Evolutionary conservation across 495 filamentous ascomycete genomes (phyloP).

Genomic region (Durotheca rogersii): DNA sequence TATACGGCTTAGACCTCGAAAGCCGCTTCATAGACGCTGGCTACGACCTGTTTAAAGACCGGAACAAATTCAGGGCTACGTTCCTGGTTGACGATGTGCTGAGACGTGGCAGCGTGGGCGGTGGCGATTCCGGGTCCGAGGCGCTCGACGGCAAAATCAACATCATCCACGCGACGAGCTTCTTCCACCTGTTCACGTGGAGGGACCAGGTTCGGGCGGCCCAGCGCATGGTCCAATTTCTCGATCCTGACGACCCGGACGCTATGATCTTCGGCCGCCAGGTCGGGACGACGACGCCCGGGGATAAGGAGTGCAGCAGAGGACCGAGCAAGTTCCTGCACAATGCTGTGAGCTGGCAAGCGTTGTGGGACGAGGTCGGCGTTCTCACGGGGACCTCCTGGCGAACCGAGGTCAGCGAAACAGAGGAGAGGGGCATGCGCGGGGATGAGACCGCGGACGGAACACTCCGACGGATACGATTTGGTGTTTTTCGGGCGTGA

Average conservation of each 20-base stretch:
- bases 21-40: conserved; percentile 47
- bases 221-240: conserved; percentile 36
- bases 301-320: conserved; percentile 25
- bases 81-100: conserved; percentile 40
- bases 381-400: conserved; percentile 43
- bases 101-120: neutral
- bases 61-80: conserved; percentile 26
- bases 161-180: conserved; percentile 45
- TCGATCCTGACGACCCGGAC: conserved; percentile 37
- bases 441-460: conserved; percentile 12
- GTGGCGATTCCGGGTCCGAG: conserved; percentile 17
- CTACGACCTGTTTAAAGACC: conserved; percentile 41
- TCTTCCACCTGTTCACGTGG: conserved; percentile 50
- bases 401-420: conserved; percentile 41
- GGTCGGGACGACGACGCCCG: conserved; percentile 36
- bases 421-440: conserved; percentile 17
- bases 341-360: conserved; percentile 43
- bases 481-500: conserved; percentile 28
- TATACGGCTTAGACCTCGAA: conserved; percentile 47
- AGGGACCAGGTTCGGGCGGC: conserved; percentile 39
- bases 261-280: conserved; percentile 49
- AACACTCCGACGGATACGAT: conserved; percentile 21
- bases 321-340: conserved; percentile 42
- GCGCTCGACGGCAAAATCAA: conserved; percentile 37
- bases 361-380: conserved; percentile 49